Evolutionary conservation across 805 yeast species (phyloP), one percentile per base, ranked within the genome.

Genomic region (Cyberlindnera mrakii): DNA sequence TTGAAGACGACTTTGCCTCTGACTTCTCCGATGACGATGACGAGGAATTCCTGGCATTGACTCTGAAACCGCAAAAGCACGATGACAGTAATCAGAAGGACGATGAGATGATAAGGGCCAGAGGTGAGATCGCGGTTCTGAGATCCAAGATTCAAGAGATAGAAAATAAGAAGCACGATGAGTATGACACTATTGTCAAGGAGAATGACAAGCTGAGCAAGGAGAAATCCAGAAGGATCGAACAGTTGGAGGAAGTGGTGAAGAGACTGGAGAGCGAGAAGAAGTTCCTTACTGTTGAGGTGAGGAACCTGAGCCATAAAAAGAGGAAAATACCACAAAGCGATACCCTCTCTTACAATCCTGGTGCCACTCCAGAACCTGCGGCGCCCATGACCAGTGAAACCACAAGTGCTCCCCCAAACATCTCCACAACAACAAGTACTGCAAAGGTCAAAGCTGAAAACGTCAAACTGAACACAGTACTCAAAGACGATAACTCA

Each of bases 41-140:
- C 50, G 61, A 67, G 33, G 27, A 23, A 23, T 57, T 80, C 25
- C 58, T 75, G 35, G 75, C 74, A n/a, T 60, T 82, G 11, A 72
- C 74, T 7, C 57, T 62, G 23, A 65, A 62, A 39, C 74, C 73
- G 2, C 41, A 23, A 10, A 23, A 23, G 27, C 27, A 23, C 27
- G 18, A 27, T 14, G 32, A 36, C 43, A 27, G 42, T 25, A 23
- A 31, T 15, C 19, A 16, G 23, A 31, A 17, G 23, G 27, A 23
- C 27, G 55, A 41, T 37, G 65, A 65, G 33, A 49, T 79, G n/a
- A 69, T 67, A 42, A 64, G 71, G 30, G 82, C 86, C 5, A 76
- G 75, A 43, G 97, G 97, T 3, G 96, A 90, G 55, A 80, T 85
- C 31, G 80, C 93, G 13, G 80, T 89, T 30, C 67, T 90, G 15